Conservation (phyloP, 1,139 yeast genomes). For the Geotrichum reessii region DNA sequence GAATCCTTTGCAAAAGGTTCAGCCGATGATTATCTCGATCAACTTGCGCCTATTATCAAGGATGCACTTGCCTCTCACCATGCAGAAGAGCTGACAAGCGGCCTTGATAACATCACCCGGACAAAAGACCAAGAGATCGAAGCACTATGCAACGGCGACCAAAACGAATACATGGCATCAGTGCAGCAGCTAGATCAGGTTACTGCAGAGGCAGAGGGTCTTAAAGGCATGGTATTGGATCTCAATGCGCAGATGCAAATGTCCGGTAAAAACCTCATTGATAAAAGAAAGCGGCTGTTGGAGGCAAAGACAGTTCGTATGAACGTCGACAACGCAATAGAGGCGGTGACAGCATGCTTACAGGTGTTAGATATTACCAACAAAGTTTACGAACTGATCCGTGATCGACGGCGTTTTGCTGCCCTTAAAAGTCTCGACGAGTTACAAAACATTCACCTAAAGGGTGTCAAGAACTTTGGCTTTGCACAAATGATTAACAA, state of each 20-base stretch:
- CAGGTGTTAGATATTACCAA: constrained; percentile 83
- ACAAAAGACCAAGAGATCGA: constrained; percentile 62
- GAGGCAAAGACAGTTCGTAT: constrained; percentile 29
- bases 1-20: constrained; percentile 1
- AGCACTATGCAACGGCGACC: constrained; percentile 54
- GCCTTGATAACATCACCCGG: constrained; percentile 52
- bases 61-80: constrained; percentile 56
- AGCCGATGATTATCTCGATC: constrained; percentile 65
- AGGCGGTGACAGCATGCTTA: constrained; percentile 49
- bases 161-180: constrained; percentile 47
- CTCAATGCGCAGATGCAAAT: constrained; percentile 46
- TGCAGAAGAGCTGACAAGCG: constrained; percentile 51
- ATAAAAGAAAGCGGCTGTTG: constrained; percentile 27
- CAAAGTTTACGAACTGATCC: constrained; percentile 75
- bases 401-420: constrained; percentile 69
- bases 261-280: constrained; percentile 17
- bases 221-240: constrained; percentile 49
- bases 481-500: constrained; percentile 57
- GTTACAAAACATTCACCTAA: constrained; percentile 58
- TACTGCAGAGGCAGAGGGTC: constrained; percentile 47
- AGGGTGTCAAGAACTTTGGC: constrained; percentile 65
- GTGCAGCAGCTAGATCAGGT: constrained; percentile 56
- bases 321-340: constrained; percentile 36
- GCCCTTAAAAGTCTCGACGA: constrained; percentile 82
- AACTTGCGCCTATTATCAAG: constrained; percentile 71